phyloP scores from a whole-genome alignment of 768 basidiomycete genomes.

The Termitomyces heimii region DNA sequence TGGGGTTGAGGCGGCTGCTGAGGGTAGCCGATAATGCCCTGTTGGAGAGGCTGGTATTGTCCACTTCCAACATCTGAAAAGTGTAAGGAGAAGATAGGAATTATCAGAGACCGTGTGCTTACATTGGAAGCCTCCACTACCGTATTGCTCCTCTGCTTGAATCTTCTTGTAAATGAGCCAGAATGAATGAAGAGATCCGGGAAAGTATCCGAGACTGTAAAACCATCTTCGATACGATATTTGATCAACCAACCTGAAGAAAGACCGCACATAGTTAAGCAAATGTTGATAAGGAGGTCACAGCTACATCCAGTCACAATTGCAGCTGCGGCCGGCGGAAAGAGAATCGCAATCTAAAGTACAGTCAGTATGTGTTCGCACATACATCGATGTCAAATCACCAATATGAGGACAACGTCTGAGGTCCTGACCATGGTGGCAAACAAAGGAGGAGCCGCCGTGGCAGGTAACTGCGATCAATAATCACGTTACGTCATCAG shows the following conservation, averaged over 20 bases:
- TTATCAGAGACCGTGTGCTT: conserved; percentile 22
- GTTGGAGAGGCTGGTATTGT: conserved; percentile 33
- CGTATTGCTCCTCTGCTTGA: conserved; percentile 80
- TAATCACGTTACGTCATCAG: conserved; percentile 12
- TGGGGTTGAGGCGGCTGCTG: conserved; percentile 26
- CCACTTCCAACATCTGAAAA: conserved; percentile 35
- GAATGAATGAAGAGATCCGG: conserved; percentile 74
- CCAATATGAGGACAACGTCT: conserved; percentile 76
- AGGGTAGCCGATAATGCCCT: conserved; percentile 14
- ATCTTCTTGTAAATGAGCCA: conserved; percentile 91
- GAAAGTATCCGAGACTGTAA: conserved; percentile 68
- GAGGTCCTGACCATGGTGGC: conserved; percentile 51
- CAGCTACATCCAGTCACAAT: conserved; percentile 81
- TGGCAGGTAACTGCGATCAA: conserved; percentile 1
- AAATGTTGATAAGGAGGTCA: conserved; percentile 81
- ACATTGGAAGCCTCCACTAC: conserved; percentile 73
- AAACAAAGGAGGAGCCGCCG: background rate
- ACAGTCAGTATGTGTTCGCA: background rate
- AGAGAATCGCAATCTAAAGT: conserved; percentile 67
- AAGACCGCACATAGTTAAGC: conserved; percentile 60
- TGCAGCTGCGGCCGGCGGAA: conserved; percentile 75
- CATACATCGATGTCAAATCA: conserved; percentile 15
- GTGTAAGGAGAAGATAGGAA: background rate
- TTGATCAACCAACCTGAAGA: background rate
- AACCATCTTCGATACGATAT: background rate